Conservation (phyloP, 352 stramenopile genomes). For the Pilasporangium apinafurcum region DNA sequence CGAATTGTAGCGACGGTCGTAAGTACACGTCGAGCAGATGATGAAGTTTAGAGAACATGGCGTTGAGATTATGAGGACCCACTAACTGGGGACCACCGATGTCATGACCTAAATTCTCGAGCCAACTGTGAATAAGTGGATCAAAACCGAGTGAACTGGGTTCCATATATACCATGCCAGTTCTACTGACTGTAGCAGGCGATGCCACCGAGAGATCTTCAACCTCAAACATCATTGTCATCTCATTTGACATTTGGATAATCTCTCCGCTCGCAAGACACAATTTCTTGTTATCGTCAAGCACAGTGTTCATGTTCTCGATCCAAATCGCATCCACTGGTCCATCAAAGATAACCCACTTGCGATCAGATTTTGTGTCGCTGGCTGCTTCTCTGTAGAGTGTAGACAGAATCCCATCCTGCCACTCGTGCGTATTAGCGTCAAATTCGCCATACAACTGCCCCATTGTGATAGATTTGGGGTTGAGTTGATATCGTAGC, state of each 20-base stretch:
- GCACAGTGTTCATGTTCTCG: constrained; percentile 97
- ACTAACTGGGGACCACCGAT: constrained; percentile 33
- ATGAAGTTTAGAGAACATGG: constrained; percentile 41
- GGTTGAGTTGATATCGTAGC: constrained; percentile 87
- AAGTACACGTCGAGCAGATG: constrained; percentile 89
- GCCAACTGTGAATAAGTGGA: constrained; percentile 86
- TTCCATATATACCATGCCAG: constrained; percentile 97
- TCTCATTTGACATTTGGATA: constrained; percentile 91
- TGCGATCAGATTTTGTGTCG: constrained; percentile 82
- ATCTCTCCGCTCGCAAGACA: constrained; percentile 94
- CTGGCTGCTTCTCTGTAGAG: constrained; percentile 88
- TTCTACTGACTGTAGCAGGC: constrained; percentile 90
- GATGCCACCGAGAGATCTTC: constrained; percentile 93
- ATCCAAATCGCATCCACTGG: constrained; percentile 96
- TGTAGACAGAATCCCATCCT: constrained; percentile 89
- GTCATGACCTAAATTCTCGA: constrained; percentile 62
- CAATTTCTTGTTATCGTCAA: constrained; percentile 96
- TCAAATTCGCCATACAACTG: constrained; percentile 95
- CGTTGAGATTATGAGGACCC: constrained; percentile 34
- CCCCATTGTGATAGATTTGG: constrained; percentile 95
- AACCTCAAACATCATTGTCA: constrained; percentile 98
- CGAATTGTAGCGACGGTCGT: constrained; percentile 66
- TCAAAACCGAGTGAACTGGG: constrained; percentile 89
- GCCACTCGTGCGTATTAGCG: constrained; percentile 93
- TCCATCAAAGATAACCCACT: constrained; percentile 95